Percentiles rank a stretch among this genome's conserved stretches.
These are phyloP conservation scores for Gymnopus androsaceus DNA, from an alignment of 1,284 basidiomycete species.

Conservation along the genomic window DNA sequence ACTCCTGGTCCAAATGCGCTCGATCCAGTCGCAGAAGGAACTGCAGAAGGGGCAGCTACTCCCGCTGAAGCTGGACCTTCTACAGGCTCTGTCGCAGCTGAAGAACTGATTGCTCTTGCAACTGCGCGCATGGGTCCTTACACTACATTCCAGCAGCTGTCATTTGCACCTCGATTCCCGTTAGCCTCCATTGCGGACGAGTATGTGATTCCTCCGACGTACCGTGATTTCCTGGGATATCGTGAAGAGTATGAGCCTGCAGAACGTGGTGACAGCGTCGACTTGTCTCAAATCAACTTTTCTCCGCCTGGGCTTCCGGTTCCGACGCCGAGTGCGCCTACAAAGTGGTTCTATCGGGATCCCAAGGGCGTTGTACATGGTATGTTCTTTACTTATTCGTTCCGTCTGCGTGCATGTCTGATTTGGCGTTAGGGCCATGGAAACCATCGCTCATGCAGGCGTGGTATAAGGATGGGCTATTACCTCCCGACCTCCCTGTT, in stretches of 20 bases:
- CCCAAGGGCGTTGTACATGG: slow-evolving; percentile 78
- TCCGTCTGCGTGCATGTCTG: not conserved
- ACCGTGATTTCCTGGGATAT: slow-evolving; percentile 74
- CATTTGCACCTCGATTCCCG: slow-evolving; percentile 80
- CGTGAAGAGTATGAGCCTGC: slow-evolving; percentile 57
- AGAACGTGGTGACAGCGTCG: slow-evolving; percentile 41
- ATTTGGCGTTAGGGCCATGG: slow-evolving; percentile 66
- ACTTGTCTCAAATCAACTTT: slow-evolving; percentile 66
- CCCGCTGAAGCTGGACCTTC: slow-evolving; percentile 27
- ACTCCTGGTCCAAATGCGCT: not conserved
- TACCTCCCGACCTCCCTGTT: slow-evolving; percentile 78
- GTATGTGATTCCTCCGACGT: slow-evolving; percentile 86
- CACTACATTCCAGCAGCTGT: slow-evolving; percentile 85
- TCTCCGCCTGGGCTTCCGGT: slow-evolving; percentile 76
- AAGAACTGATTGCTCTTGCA: slow-evolving; percentile 69
- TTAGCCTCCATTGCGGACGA: slow-evolving; percentile 84
- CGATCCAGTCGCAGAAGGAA: slow-evolving; percentile 5
- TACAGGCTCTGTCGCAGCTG: slow-evolving; percentile 42
- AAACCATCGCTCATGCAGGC: slow-evolving; percentile 81
- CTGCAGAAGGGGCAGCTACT: slow-evolving; percentile 25
- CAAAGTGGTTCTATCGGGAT: slow-evolving; percentile 78
- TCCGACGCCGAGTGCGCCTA: slow-evolving; percentile 63
- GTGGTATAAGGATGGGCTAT: slow-evolving; percentile 79
- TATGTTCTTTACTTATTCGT: slow-evolving; percentile 33
- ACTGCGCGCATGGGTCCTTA: slow-evolving; percentile 77